phyloP scores from a whole-genome alignment of 2,329 filamentous ascomycete species.

The Fusarium compactum region DNA sequence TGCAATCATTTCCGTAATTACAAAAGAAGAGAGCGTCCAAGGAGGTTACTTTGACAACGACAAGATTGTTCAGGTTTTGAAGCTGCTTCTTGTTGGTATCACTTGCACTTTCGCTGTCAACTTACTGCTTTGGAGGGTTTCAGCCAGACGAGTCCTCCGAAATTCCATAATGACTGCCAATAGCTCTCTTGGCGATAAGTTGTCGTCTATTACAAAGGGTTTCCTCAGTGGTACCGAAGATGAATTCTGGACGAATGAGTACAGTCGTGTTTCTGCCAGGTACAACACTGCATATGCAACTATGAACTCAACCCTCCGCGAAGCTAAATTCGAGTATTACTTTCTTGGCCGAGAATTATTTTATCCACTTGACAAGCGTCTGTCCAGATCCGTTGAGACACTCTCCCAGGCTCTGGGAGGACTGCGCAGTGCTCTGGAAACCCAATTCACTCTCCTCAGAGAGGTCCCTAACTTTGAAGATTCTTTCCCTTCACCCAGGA shows the following conservation, averaged over 20 bases:
- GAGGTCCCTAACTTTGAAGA: slow-evolving; percentile 60
- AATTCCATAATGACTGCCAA: slow-evolving; percentile 79
- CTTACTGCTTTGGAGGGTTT: slow-evolving; percentile 81
- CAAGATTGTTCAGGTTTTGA: slow-evolving; percentile 84
- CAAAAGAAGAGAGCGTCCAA: slow-evolving; percentile 90
- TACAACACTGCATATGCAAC: slow-evolving; percentile 77
- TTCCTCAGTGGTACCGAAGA: slow-evolving; percentile 87
- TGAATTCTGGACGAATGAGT: slow-evolving; percentile 76
- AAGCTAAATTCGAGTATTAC: slow-evolving; percentile 92
- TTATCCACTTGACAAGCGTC: slow-evolving; percentile 80
- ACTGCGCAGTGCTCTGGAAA: slow-evolving; percentile 86
- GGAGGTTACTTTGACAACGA: slow-evolving; percentile 82
- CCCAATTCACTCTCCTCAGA: slow-evolving; percentile 86
- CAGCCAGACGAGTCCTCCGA: slow-evolving; percentile 79
- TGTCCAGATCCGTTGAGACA: slow-evolving; percentile 86
- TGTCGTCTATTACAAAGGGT: slow-evolving; percentile 82
- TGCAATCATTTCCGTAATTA: slow-evolving; percentile 88
- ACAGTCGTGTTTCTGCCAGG: slow-evolving; percentile 69
- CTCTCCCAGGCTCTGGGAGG: slow-evolving; percentile 92
- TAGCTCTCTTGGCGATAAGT: slow-evolving; percentile 81
- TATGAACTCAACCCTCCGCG: slow-evolving; percentile 81
- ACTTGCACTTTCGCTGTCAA: slow-evolving; percentile 78
- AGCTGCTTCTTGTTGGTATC: slow-evolving; percentile 86
- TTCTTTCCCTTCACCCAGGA: slow-evolving; percentile 30
- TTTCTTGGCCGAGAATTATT: slow-evolving; percentile 81